A percentile compares a stretch with the other conserved stretches of the same genome.
These are phyloP conservation scores for Globisporangium solare DNA, from an alignment of 352 stramenopile genomes.

Conservation along the genomic window DNA sequence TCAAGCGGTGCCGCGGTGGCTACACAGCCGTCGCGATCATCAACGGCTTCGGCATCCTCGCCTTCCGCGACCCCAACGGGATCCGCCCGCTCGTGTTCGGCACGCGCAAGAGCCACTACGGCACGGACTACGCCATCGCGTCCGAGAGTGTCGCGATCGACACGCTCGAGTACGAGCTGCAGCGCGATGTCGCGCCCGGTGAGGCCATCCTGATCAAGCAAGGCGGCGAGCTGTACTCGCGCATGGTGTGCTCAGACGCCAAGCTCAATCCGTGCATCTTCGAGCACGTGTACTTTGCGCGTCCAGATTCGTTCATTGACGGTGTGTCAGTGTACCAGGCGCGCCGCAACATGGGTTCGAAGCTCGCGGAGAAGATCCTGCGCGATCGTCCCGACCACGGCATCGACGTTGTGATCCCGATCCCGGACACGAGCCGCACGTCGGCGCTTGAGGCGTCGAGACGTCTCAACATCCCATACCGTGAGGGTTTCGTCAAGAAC, in stretches of 20 bases:
- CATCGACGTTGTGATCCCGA: constrained; percentile 98
- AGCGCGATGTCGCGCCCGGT: constrained; percentile 94
- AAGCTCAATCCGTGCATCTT: constrained; percentile 97
- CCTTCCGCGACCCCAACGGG: constrained; percentile 97
- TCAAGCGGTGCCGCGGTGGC: constrained; percentile 94
- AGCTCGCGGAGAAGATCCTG: constrained; percentile 95
- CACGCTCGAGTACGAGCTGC: constrained; percentile 95
- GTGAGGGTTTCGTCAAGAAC: constrained; percentile 99
- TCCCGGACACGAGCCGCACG: constrained; percentile 97
- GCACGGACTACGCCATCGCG: constrained; percentile 93
- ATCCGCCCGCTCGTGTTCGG: constrained; percentile 97
- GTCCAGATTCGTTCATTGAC: constrained; percentile 99
- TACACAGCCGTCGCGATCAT: constrained; percentile 97
- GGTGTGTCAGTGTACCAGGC: constrained; percentile 98
- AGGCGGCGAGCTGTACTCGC: constrained; percentile 80
- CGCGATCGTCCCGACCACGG: constrained; percentile 87
- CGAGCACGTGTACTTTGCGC: constrained; percentile 99
- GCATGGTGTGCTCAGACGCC: constrained; percentile 68
- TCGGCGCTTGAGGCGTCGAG: constrained; percentile 91
- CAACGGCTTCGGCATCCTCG: constrained; percentile 96
- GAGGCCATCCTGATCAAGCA: constrained; percentile 96
- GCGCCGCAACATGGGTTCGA: constrained; percentile 97
- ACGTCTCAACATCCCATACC: constrained; percentile 90
- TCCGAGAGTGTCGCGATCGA: constrained; percentile 99
- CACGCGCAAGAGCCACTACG: constrained; percentile 73